phyloP scores from a whole-genome alignment of 2,329 filamentous ascomycete species.

The Phialophora expanda region DNA sequence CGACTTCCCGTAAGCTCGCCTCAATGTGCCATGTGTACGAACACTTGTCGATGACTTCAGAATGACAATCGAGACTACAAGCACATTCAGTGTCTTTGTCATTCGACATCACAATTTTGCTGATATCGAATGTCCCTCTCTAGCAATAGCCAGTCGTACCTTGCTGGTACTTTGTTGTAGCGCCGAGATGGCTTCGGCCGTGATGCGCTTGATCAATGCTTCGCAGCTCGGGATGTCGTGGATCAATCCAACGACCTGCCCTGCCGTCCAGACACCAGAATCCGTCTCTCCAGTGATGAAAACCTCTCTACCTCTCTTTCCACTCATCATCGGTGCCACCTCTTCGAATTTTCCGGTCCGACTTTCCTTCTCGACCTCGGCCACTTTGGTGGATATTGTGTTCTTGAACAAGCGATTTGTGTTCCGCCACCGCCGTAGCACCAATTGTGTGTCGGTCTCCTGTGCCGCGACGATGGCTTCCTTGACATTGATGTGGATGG shows the following conservation, averaged over 20 bases:
- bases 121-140: too few species aligned
- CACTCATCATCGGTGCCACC: constrained; percentile 82
- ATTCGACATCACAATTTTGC: too few species aligned
- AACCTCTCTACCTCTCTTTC: constrained; percentile 85
- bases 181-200: too few species aligned
- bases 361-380: constrained; percentile 66
- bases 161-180: too few species aligned
- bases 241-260: constrained; percentile 87
- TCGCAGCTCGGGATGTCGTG: constrained; percentile 59
- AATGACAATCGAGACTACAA: too few species aligned
- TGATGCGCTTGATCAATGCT: not conserved
- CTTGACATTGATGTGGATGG: constrained; percentile 91
- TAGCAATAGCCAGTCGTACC: too few species aligned
- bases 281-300: constrained; percentile 92
- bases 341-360: constrained; percentile 84
- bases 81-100: too few species aligned
- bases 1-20: too few species aligned
- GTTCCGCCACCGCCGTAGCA: constrained; percentile 89
- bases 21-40: too few species aligned
- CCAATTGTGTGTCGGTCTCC: constrained; percentile 86
- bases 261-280: constrained; percentile 92
- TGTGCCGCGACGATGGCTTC: constrained; percentile 78
- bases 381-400: constrained; percentile 67
- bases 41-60: too few species aligned
- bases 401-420: constrained; percentile 86